Evolutionary conservation across 1,139 yeast genomes (phyloP), one percentile per base, ranked within the genome.

Genomic region (Taiozyma onychis): DNA sequence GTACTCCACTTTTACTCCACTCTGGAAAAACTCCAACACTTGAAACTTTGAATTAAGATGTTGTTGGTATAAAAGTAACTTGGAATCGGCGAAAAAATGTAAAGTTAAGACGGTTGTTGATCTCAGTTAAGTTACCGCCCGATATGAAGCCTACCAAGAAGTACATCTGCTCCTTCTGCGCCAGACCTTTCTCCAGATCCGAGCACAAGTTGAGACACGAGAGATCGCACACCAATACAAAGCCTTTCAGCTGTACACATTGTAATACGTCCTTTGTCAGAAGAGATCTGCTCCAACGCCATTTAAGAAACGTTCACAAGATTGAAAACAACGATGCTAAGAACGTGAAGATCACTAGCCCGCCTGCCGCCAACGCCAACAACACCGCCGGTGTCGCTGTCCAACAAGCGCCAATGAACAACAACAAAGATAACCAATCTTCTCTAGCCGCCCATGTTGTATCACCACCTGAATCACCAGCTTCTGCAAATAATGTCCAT

Each of bases 181-280:
- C 90, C 42, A 73, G 90, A 59, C 87, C 90, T 1, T 88, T 88
- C 63, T 83, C 91, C 9, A 72, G 96, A 45, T 81, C 88, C 26
- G 96, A 88, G 63, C 96, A 88, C 65, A 81, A 86, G 62, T 81
- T 85, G 50, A 78, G 96, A 46, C 96, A 88, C 62, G 95, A 88
- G 64, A 70, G 95, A 39, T 84, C 91, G 3, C 96, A 88, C 62
- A 86, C 93, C 24, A 87, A 87, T 60, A 90, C 85, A 58, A 83
- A 88, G 57, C 95, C 95, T 0, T 87, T 85, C 68, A 85, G 83
- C 56, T 87, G 95, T 59, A 72, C 79, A 42, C 77, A 81, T 47
- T 87, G 95, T 61, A 76, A 84, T 2, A 78, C 85, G 44, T 80
- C 86, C 2, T 87, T 87, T 71, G 95, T 87, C 1, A 72, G 95